Base-by-base conservation (phyloP, 345 rosid species). In the Corchorus capsularis region DNA sequence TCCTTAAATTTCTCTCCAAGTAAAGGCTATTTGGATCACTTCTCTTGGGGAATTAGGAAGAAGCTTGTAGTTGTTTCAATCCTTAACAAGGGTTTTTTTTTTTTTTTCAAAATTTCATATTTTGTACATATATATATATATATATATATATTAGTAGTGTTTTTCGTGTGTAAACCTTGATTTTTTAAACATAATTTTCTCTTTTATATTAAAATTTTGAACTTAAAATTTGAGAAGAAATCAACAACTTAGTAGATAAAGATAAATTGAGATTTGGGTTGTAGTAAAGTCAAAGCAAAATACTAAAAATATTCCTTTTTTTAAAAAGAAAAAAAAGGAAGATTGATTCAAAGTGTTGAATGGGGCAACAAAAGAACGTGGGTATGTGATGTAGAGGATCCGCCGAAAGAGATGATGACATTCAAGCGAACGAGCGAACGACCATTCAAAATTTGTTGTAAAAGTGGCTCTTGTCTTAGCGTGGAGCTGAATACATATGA, bases 241-340 rank as follows among this genome's bases (percentile, higher is more conserved):
- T 65, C 35, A 10, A 43, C 27, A 65, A 47, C 16, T 15, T 39
- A 39, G 4, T 5, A 17, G 75, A 72, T 41, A 73, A 57, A 47
- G 32, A 73, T 49, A 0, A 34, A 47, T 35, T n/a, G 69, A 47
- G 6, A 46, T 73, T 73, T 39, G 1, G 35, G 54, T 52, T 32
- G 52, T 12, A 22, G 61, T n/a, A 50, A 71, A 79, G 57, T 73
- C 74, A 67, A 77, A 74, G 66, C 17, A 82, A 74, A 66, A 75
- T 17, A 15, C 27, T 8, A 20, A 49, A 12, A 27, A 27, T 27
- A 27, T 27, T 27, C 27, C 27, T 27, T 27, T 19, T 39, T 39
- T 39, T 39, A 3, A 39, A 4, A 8, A 41, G 35, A 32, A 39
- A 22, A 37, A n/a, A 22, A 8, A 16, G 0, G 3, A 8, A 0